Evolutionary conservation across 768 basidiomycete species (phyloP), one percentile per base, ranked within the genome.

Genomic region (Lepiota subincarnata): DNA sequence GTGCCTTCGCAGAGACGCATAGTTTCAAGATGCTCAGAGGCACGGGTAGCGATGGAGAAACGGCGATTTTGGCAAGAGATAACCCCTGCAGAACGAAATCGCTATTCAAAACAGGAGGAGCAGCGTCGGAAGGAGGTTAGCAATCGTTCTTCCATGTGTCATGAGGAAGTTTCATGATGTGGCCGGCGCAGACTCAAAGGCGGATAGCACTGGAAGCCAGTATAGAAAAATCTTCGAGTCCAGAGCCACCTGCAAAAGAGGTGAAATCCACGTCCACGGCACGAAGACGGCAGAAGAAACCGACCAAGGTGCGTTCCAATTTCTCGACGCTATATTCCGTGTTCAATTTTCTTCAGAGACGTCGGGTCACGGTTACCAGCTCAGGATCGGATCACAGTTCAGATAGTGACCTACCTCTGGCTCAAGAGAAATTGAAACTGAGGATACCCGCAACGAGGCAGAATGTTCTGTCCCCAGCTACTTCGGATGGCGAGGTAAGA

Each of bases 41-140:
- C 46, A 0, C 35, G 35, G 48, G 53, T 50, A 72, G 75, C 68
- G 49, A 68, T 65, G 55, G 74, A 77, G 62, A 76, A 68, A 56
- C 61, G 61, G 12, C 68, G 59, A 22, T 76, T 75, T 57, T 64
- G 63, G 16, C 60, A 57, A 47, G 70, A 73, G 54, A 11, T 54
- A 8, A 24, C 12, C 3, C 44, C 70, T 61, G 48, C 45, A 55
- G 44, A 45, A 60, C 57, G 57, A 64, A 53, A 50, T 49, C 41
- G 50, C 13, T 59, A 55, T 40, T 35, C 53, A 39, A 54, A 51
- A 40, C 52, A 58, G 39, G 45, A 59, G 46, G 22, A 22, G 19
- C 42, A 59, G n/a, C 51, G 42, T 13, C 54, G 55, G 45, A 55
- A 57, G 39, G 37, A 60, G 22, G 56, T 48, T 16, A 47, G 42